Base-by-base conservation (phyloP, 139 green algal species). In the Chlamydomonas incerta region DNA sequence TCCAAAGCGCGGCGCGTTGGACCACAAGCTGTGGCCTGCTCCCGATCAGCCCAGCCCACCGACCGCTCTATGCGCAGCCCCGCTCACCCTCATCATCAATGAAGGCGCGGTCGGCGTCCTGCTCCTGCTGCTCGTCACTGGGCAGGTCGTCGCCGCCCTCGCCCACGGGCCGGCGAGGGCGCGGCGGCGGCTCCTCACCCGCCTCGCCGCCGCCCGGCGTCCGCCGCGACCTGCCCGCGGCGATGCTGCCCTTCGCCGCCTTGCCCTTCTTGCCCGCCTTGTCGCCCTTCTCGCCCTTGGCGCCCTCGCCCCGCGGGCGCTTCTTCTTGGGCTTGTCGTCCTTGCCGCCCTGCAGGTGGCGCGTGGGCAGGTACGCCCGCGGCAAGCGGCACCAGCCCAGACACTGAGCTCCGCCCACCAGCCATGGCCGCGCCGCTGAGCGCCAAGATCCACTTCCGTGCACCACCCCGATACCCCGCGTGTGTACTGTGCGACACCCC, bases 311-410 rank as follows among this genome's bases (percentile, higher is more conserved):
- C 17, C 79, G 79, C 79, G 76, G 79, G 10, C 66, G 65, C 63
- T 85, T 85, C 79, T 85, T 85, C 33, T 85, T 85, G 13, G 79
- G 79, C 47, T 75, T 65, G 79, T 85, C 79, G 9, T 85, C 66
- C 63, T 75, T 76, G 10, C 21, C 15, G 34, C 21, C 33, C 67
- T 72, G 67, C 33, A 17, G 6, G 5, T 21, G 62, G 62, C 17
- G 24, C 13, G 62, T 72, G 67, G 31, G 63, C 23, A 72, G 15
- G 5, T 2, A 11, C 66, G 21, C 13, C 31, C 66, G n/a, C n/a
- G n/a, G n/a, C n/a, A n/a, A n/a, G n/a, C n/a, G n/a, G n/a, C n/a
- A n/a, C n/a, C n/a, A n/a, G n/a, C n/a, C n/a, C n/a, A n/a, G n/a
- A n/a, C n/a, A n/a, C n/a, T n/a, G n/a, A n/a, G n/a, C n/a, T n/a